phyloP scores from a whole-genome alignment of 352 stramenopile species.

The Phytophthora ramorum region DNA sequence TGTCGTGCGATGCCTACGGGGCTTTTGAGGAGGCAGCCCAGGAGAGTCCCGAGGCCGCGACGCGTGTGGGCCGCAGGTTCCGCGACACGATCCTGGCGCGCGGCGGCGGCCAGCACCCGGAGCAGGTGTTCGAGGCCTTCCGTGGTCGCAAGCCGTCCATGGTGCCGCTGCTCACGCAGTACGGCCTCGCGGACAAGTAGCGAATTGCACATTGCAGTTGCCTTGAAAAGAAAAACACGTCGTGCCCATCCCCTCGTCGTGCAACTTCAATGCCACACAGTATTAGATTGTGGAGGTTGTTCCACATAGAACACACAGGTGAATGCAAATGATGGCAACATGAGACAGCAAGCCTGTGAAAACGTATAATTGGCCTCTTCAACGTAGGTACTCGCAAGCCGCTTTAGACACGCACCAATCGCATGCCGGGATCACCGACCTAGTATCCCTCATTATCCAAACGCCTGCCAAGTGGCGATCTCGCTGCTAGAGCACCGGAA shows the following conservation, averaged over 20 bases:
- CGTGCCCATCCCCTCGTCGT: constrained; percentile 4
- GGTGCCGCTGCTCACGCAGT: constrained; percentile 95
- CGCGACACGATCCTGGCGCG: constrained; percentile 93
- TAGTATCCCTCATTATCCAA: constrained; percentile 19
- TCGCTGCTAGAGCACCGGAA: constrained; percentile 8
- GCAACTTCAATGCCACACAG: constrained; percentile 29
- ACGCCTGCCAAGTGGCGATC: background rate
- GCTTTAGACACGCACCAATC: background rate
- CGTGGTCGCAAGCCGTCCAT: constrained; percentile 94
- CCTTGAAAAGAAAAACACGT: constrained; percentile 2
- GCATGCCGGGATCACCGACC: too few species aligned
- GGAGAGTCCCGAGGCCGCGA: constrained; percentile 59
- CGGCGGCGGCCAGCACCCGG: constrained; percentile 88
- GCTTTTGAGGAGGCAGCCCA: constrained; percentile 96
- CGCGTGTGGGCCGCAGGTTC: constrained; percentile 91
- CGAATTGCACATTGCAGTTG: background rate
- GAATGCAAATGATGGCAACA: constrained; percentile 3
- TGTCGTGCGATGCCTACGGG: constrained; percentile 97
- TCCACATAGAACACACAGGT: constrained; percentile 12
- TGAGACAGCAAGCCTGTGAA: background rate
- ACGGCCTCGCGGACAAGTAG: constrained; percentile 76
- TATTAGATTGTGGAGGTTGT: constrained; percentile 21
- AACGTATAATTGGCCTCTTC: constrained; percentile 1
- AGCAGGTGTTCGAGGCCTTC: constrained; percentile 96
- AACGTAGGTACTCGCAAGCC: background rate